A percentile compares a stretch with the other conserved stretches of the same genome.
Evolutionary conservation across 768 basidiomycete species (phyloP).

Genomic region (Suillus discolor): DNA sequence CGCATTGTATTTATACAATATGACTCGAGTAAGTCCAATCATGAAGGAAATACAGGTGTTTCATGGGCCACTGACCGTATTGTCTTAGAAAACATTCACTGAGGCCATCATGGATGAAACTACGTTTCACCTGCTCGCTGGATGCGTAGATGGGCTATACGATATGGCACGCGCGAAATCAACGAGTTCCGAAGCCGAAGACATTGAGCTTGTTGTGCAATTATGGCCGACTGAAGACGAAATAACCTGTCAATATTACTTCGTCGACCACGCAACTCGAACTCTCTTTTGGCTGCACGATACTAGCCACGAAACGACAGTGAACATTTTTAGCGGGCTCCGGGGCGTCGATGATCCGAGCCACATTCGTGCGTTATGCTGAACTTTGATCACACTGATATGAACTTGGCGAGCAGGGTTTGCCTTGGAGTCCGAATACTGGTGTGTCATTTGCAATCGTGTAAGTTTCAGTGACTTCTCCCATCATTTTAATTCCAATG

Average conservation of each 20-base stretch:
- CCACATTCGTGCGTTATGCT: slow-evolving; percentile 7
- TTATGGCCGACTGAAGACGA: background rate
- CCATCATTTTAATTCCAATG: background rate
- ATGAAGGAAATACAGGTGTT: background rate
- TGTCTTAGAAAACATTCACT: background rate
- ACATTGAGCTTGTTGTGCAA: background rate
- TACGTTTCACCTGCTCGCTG: background rate
- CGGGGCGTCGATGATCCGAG: background rate
- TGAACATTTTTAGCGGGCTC: slow-evolving; percentile 2
- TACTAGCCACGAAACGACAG: background rate
- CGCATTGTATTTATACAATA: background rate
- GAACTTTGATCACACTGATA: background rate
- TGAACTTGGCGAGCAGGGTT: slow-evolving; percentile 2
- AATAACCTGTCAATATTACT: slow-evolving; percentile 9
- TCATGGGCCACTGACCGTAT: background rate
- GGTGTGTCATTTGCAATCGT: slow-evolving; percentile 6
- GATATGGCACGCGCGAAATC: background rate
- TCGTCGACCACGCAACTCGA: slow-evolving; percentile 5
- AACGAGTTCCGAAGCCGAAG: background rate
- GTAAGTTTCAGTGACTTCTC: background rate
- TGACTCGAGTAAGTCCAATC: background rate
- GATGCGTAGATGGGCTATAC: background rate
- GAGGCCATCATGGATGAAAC: background rate
- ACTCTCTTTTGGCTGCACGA: slow-evolving; percentile 11
- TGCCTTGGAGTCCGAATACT: slow-evolving; percentile 11